Evolutionary conservation across 2,329 filamentous ascomycete species (phyloP), one percentile per base, ranked within the genome.

Genomic region (Alternaria metachromatica): DNA sequence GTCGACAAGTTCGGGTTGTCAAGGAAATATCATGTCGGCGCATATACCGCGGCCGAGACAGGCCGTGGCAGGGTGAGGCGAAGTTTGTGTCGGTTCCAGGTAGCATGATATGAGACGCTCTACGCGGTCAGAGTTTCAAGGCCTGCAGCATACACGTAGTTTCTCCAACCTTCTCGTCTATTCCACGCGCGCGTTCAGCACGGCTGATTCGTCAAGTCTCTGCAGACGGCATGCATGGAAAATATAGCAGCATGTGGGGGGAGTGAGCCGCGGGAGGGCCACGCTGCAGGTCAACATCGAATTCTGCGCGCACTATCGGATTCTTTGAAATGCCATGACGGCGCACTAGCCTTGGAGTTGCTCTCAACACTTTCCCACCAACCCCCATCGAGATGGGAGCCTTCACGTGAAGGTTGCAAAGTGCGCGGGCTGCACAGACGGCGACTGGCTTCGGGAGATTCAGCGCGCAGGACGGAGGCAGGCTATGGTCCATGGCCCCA

Each of bases 261-360:
- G 28, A 55, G 26, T 30, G 23, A 56, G 30, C 58, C 33, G 41
- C 44, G 33, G 55, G 55, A 58, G 48, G 25, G 37, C n/a, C 46
- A 18, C 43, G 37, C 41, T 58, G 48, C 48, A 28, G 25, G 45
- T 12, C 56, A 54, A 60, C 51, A 63, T 63, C 56, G 61, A 20
- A 63, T 63, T 63, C 56, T 63, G 50, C 33, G 59, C 50, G n/a
- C 44, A 51, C 55, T 56, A 65, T 65, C 48, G 63, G 43, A 58
- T 65, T 65, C 55, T 65, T 6, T 12, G 26, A 48, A 65, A 65
- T 65, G 55, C 63, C 59, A 65, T 65, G 44, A 54, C 45, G 59
- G 55, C 41, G 30, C 33, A 33, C 37, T 41, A 41, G 37, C 37
- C 37, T 10, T 41, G 37, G 26, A 45, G 53, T 41, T n/a, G 51